phyloP scores from a whole-genome alignment of 2,329 filamentous ascomycete species.

The Dryadomyces sulphureus region DNA sequence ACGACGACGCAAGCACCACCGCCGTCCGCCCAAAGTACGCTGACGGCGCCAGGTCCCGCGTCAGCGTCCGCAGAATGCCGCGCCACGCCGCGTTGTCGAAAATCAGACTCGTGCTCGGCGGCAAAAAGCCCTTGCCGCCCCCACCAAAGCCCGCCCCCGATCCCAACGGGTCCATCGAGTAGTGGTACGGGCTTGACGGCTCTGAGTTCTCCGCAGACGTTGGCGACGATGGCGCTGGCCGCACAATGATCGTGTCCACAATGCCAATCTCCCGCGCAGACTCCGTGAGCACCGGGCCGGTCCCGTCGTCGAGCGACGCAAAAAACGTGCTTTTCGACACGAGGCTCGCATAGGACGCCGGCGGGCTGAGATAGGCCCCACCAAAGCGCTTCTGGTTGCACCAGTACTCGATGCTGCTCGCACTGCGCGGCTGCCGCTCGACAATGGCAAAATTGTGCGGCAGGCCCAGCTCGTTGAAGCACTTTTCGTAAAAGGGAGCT shows the following conservation, averaged over 20 bases:
- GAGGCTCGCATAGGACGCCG: slow-evolving; percentile 45
- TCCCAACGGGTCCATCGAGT: slow-evolving; percentile 14
- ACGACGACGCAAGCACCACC: slow-evolving; percentile 56
- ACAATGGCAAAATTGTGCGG: slow-evolving; percentile 67
- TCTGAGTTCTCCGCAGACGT: slow-evolving; percentile 30
- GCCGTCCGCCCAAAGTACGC: slow-evolving; percentile 65
- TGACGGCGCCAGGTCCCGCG: slow-evolving; percentile 66
- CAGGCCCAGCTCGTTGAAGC: slow-evolving; percentile 70
- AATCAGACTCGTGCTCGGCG: slow-evolving; percentile 42
- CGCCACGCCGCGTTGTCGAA: slow-evolving; percentile 80
- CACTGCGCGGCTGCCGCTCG: slow-evolving; percentile 51
- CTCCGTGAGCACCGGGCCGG: slow-evolving; percentile 50
- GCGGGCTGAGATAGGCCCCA: slow-evolving; percentile 67
- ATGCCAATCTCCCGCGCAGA: slow-evolving; percentile 67
- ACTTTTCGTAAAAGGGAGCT: slow-evolving; percentile 76
- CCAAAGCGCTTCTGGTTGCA: slow-evolving; percentile 64
- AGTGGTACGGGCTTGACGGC: slow-evolving; percentile 30
- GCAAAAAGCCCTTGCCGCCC: slow-evolving; percentile 19
- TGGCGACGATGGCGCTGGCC: slow-evolving; percentile 27
- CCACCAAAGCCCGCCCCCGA: slow-evolving; percentile 1
- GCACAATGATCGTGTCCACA: slow-evolving; percentile 66
- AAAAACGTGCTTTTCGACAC: slow-evolving; percentile 39
- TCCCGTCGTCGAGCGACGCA: slow-evolving; percentile 30
- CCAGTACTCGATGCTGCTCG: slow-evolving; percentile 54
- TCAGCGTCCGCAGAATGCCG: slow-evolving; percentile 68